Conservation (phyloP, 108 stramenopile species). For the Stephanodiscus minutulus region DNA sequence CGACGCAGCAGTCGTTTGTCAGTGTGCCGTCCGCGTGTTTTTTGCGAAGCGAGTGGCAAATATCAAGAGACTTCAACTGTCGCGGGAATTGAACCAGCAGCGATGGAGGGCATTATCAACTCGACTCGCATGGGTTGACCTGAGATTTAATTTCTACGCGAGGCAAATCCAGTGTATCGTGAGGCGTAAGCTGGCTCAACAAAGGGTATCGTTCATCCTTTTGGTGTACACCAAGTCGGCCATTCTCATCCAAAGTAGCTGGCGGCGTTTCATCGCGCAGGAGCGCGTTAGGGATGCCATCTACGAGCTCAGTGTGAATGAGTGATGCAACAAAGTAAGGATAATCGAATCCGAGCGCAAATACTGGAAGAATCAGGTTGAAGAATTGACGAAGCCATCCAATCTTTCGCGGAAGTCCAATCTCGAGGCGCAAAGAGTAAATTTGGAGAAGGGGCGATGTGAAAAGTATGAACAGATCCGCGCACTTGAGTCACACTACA, state of each 20-base stretch:
- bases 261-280: conserved; percentile 32
- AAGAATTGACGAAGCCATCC: conserved; percentile 19
- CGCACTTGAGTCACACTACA: conserved; percentile 34
- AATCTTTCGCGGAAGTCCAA: conserved; percentile 22
- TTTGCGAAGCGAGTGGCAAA: conserved; percentile 27
- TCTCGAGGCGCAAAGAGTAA: conserved; percentile 20
- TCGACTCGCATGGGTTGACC: conserved; percentile 35
- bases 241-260: conserved; percentile 34
- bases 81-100: conserved; percentile 28
- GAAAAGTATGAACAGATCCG: conserved; percentile 31
- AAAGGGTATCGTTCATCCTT: conserved; percentile 6
- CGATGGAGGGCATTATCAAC: conserved; percentile 31
- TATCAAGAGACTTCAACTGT: conserved; percentile 25
- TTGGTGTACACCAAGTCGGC: conserved; percentile 20
- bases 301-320: conserved; percentile 17
- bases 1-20: conserved; percentile 33
- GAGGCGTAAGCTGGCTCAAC: conserved; percentile 26
- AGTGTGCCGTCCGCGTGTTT: conserved; percentile 45
- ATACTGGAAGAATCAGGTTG: conserved; percentile 34
- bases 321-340: conserved; percentile 33
- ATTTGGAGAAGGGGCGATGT: conserved; percentile 10
- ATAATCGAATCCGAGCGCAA: conserved; percentile 33
- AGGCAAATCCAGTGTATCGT: conserved; percentile 44
- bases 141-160: conserved; percentile 29
- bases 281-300: conserved; percentile 7